A percentile compares a stretch with the other conserved stretches of the same genome.
Conservation (phyloP, 2,329 filamentous ascomycete species). For the Botrytis galanthina region DNA sequence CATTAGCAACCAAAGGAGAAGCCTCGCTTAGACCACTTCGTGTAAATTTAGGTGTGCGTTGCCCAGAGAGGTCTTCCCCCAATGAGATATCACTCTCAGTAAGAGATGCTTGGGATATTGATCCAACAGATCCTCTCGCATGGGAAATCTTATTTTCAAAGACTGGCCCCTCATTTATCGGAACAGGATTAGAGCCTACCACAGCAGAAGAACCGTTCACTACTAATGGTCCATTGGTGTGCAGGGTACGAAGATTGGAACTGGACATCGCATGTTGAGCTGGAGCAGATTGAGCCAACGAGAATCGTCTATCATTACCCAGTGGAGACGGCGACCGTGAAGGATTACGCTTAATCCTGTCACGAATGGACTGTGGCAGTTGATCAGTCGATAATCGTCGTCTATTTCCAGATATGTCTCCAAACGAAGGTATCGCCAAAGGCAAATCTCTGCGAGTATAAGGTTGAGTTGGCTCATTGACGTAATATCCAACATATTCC, state of each 20-base stretch:
- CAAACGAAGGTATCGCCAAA: conserved; percentile 37
- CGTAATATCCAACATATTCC: conserved; percentile 40
- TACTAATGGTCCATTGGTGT: conserved; percentile 34
- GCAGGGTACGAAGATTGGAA: conserved; percentile 33
- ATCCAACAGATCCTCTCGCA: conserved; percentile 32
- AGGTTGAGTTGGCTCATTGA: conserved; percentile 32
- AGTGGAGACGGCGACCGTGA: conserved; percentile 40
- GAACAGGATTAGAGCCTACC: background rate
- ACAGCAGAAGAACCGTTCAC: conserved; percentile 34
- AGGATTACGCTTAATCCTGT: conserved; percentile 34
- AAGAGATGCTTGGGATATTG: conserved; percentile 32
- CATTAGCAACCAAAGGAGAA: conserved; percentile 34
- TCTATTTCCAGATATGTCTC: conserved; percentile 33
- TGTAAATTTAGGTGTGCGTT: conserved; percentile 32
- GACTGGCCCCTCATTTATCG: conserved; percentile 30
- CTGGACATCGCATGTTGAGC: conserved; percentile 33
- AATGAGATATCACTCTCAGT: conserved; percentile 30
- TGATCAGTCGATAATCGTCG: conserved; percentile 38
- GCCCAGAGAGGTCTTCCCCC: conserved; percentile 31
- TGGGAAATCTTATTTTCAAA: conserved; percentile 30
- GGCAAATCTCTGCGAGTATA: conserved; percentile 29
- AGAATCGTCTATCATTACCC: conserved; percentile 37
- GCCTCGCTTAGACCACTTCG: conserved; percentile 24
- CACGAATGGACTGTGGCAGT: conserved; percentile 38
- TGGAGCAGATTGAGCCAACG: conserved; percentile 32